A percentile compares a stretch with the other conserved stretches of the same genome.
Evolutionary conservation across 805 yeast genomes (phyloP).

Genomic region (Clavispora fructus): DNA sequence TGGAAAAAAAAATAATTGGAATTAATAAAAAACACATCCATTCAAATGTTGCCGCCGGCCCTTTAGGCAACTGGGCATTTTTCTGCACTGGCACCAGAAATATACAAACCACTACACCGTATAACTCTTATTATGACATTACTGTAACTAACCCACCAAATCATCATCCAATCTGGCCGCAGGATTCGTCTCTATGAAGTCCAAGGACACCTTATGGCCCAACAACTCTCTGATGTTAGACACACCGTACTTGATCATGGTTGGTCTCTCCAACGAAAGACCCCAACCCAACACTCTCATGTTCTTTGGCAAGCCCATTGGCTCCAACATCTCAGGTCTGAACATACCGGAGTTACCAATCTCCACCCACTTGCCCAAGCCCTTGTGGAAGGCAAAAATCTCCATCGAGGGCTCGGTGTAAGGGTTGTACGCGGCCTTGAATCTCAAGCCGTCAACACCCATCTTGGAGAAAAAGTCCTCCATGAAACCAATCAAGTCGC

Average conservation of each 20-base stretch:
- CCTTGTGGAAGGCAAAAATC: constrained; percentile 94
- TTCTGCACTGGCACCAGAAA: too few relatives aligned
- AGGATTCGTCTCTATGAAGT: constrained; percentile 91
- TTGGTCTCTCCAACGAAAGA: constrained; percentile 93
- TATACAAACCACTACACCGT: not conserved
- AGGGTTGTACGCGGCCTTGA: constrained; percentile 98
- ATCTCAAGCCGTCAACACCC: constrained; percentile 94
- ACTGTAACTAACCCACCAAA: constrained; percentile 20
- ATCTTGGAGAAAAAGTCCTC: constrained; percentile 91
- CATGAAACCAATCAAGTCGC: constrained; percentile 97
- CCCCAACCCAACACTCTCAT: constrained; percentile 98
- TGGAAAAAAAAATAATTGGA: too few relatives aligned
- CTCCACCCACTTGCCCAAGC: constrained; percentile 96
- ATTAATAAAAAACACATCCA: too few relatives aligned
- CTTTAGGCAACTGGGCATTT: too few relatives aligned
- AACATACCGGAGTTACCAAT: constrained; percentile 99
- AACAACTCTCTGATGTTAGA: constrained; percentile 92
- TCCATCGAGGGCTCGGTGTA: constrained; percentile 99
- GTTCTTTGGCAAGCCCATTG: constrained; percentile 96
- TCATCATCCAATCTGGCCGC: constrained; percentile 89
- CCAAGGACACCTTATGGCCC: constrained; percentile 94
- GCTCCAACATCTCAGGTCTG: constrained; percentile 98
- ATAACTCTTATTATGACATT: not conserved
- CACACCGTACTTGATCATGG: constrained; percentile 97
- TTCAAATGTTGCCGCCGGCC: too few relatives aligned